Evolutionary conservation across 306 rosid species (phyloP).

Genomic region (Fragaria vesca): DNA sequence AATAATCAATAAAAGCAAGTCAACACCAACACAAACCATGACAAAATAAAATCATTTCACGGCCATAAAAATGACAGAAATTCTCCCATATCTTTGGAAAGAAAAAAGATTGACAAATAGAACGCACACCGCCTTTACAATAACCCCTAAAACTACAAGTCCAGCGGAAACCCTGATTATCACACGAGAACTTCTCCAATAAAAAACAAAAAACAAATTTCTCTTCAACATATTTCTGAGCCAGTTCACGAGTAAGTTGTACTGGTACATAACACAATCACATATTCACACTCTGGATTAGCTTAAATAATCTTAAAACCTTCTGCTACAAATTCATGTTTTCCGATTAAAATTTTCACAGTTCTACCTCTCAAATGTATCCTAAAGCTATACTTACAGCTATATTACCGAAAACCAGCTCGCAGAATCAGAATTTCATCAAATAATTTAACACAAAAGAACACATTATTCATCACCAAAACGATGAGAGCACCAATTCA

Average conservation of each 20-base stretch:
- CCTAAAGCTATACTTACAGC: background rate
- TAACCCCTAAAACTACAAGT: background rate
- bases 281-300: background rate
- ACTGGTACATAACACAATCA: background rate
- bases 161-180: background rate
- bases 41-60: slow-evolving; percentile 18
- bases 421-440: slow-evolving; percentile 13
- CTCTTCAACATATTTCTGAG: background rate
- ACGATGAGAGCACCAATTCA: slow-evolving; percentile 10
- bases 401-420: background rate
- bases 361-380: background rate
- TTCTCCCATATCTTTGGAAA: background rate
- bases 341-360: background rate
- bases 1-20: slow-evolving; percentile 23
- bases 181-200: background rate
- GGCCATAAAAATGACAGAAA: slow-evolving; percentile 25
- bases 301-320: background rate
- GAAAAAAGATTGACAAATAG: background rate
- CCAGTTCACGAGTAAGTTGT: background rate
- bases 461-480: slow-evolving; percentile 10
- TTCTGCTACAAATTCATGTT: background rate
- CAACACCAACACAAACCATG: slow-evolving; percentile 24
- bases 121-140: background rate
- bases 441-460: background rate
- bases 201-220: background rate